Percentiles rank a stretch among this genome's conserved stretches.
Conservation (phyloP, 2,329 filamentous ascomycete species). For the Ophiostoma ips region DNA sequence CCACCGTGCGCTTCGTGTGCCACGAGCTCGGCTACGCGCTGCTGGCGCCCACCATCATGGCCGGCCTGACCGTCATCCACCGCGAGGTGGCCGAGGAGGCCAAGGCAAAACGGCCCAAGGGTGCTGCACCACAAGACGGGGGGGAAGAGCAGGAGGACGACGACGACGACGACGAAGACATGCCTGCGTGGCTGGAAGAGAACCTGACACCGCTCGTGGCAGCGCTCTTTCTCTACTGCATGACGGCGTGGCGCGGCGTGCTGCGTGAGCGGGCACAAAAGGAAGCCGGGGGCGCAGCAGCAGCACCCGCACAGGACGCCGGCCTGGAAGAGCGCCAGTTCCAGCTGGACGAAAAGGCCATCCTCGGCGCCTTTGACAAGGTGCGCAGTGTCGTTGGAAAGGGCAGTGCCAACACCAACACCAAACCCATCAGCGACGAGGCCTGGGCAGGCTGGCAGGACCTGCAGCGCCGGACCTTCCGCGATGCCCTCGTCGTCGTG, state of each 20-base stretch:
- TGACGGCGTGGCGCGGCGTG: constrained; percentile 20
- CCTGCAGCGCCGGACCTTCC: constrained; percentile 39
- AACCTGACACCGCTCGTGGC: constrained; percentile 43
- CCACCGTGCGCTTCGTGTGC: constrained; percentile 52
- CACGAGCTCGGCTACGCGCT: constrained; percentile 43
- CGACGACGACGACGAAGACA: constrained; percentile 17
- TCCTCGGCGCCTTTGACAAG: constrained; percentile 27
- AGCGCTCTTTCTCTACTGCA: constrained; percentile 46
- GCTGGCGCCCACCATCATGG: constrained; percentile 58
- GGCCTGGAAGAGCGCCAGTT: constrained; percentile 27
- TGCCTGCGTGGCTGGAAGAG: constrained; percentile 34
- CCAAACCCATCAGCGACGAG: constrained; percentile 19
- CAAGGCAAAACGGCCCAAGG: not conserved
- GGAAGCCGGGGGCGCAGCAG: not conserved
- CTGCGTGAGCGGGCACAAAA: not conserved
- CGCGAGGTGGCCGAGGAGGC: constrained; percentile 9
- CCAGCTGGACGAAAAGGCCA: constrained; percentile 30
- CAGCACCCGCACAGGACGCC: not conserved
- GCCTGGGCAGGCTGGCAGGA: constrained; percentile 41
- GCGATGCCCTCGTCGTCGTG: constrained; percentile 46
- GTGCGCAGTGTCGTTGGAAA: constrained; percentile 13
- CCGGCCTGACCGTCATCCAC: constrained; percentile 50
- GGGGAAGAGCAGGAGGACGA: not conserved
- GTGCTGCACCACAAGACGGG: not conserved
- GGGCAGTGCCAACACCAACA: not conserved